A percentile compares a stretch with the other conserved stretches of the same genome.
Conservation (phyloP, 257 asterid species). For the Rubia yunnanensis region DNA sequence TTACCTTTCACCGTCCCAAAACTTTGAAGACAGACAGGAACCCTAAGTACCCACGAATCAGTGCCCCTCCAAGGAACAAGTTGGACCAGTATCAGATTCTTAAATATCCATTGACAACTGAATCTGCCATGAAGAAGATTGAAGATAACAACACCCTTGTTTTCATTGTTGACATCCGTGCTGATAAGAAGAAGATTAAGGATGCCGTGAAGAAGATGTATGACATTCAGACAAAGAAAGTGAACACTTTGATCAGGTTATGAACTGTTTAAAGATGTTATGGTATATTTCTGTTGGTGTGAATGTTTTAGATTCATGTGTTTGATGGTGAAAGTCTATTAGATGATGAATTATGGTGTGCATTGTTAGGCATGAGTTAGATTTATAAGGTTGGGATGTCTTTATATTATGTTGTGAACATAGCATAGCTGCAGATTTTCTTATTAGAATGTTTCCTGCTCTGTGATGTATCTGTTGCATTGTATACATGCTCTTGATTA, state of each 20-base stretch:
- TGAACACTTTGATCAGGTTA: conserved; percentile 33
- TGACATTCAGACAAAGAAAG: conserved; percentile 34
- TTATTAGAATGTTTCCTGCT: neutral
- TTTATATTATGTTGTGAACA: too few species aligned
- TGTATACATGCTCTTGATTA: neutral
- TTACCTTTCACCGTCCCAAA: conserved; percentile 30
- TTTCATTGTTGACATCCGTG: conserved; percentile 33
- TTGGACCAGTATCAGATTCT: conserved; percentile 30
- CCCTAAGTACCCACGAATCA: conserved; percentile 29
- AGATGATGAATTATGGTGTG: neutral
- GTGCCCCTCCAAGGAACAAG: conserved; percentile 31
- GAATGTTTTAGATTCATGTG: neutral
- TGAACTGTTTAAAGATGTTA: neutral
- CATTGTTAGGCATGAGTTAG: neutral
- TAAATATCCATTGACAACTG: conserved; percentile 32
- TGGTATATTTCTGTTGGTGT: neutral
- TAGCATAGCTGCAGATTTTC: neutral
- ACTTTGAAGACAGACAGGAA: conserved; percentile 31
- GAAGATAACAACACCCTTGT: conserved; percentile 34
- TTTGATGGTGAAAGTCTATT: neutral
- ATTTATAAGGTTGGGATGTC: neutral
- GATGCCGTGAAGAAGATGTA: conserved; percentile 37
- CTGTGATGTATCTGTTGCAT: neutral
- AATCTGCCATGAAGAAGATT: conserved; percentile 35
- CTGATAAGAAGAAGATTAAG: conserved; percentile 32